Evolutionary conservation across 2,329 filamentous ascomycete genomes (phyloP).

Genomic region (Annulohypoxylon truncatum): DNA sequence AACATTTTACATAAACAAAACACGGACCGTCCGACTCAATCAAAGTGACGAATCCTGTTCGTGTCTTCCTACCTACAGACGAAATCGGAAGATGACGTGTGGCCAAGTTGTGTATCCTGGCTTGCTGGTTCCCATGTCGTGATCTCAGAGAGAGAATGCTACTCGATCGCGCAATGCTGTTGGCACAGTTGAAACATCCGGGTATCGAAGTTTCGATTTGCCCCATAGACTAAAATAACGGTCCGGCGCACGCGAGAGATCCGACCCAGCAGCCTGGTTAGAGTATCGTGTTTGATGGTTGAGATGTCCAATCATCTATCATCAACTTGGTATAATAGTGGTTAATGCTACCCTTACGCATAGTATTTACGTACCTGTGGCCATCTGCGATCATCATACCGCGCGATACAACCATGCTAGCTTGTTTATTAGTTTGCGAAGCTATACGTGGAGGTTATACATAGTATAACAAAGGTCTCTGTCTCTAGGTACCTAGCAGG

Average conservation of each 20-base stretch:
- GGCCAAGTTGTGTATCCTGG: neutral
- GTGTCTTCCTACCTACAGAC: neutral
- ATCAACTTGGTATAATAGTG: neutral
- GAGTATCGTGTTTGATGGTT: slow-evolving; percentile 9
- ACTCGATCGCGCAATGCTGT: slow-evolving; percentile 20
- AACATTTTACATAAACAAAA: neutral
- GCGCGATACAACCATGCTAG: neutral
- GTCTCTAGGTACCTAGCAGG: no score
- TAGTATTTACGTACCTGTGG: slow-evolving; percentile 9
- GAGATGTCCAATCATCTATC: slow-evolving; percentile 14
- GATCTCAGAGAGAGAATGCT: neutral
- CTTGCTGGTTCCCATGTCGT: neutral
- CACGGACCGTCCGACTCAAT: slow-evolving; percentile 9
- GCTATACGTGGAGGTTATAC: neutral
- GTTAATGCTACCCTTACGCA: slow-evolving; percentile 26
- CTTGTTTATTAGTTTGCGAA: neutral
- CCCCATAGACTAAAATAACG: slow-evolving; percentile 1
- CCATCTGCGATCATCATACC: slow-evolving; percentile 14
- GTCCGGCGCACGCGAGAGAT: slow-evolving; percentile 22
- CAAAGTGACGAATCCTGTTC: neutral
- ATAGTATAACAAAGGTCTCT: no score
- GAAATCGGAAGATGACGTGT: neutral
- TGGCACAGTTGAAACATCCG: neutral
- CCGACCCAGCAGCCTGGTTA: slow-evolving; percentile 31
- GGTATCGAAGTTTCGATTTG: slow-evolving; percentile 2